phyloP scores from a whole-genome alignment of 2,329 filamentous ascomycete species.

The Phaeosphaeria sp. region DNA sequence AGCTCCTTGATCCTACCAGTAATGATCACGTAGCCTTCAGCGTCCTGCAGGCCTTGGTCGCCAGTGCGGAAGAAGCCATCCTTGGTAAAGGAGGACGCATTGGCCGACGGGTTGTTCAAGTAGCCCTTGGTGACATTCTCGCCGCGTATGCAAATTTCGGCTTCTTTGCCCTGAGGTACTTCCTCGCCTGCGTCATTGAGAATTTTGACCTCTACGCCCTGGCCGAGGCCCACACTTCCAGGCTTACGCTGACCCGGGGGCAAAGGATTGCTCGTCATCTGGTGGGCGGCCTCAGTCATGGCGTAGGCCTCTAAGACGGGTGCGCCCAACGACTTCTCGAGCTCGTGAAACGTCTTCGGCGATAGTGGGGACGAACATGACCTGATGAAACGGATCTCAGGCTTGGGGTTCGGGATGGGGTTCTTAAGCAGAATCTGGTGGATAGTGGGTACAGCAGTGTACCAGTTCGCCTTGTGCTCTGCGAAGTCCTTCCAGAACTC shows the following conservation, averaged over 20 bases:
- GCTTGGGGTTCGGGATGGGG: conserved; percentile 70
- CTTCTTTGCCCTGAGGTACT: conserved; percentile 72
- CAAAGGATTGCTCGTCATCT: conserved; percentile 74
- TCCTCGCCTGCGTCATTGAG: conserved; percentile 73
- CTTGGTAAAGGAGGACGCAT: conserved; percentile 74
- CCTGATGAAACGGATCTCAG: conserved; percentile 82
- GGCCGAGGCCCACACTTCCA: conserved; percentile 81
- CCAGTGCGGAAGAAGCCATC: conserved; percentile 87
- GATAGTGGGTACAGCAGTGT: conserved; percentile 91
- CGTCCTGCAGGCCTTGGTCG: conserved; percentile 81
- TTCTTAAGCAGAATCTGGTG: conserved; percentile 86
- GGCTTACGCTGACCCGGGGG: conserved; percentile 76
- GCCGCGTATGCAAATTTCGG: conserved; percentile 82
- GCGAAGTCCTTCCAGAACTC: conserved; percentile 84
- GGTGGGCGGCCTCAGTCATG: conserved; percentile 89
- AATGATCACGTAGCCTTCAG: conserved; percentile 83
- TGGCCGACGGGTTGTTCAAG: conserved; percentile 81
- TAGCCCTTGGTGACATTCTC: conserved; percentile 87
- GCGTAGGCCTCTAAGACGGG: conserved; percentile 90
- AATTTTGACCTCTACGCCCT: conserved; percentile 83
- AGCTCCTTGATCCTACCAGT: conserved; percentile 93
- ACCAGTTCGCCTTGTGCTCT: conserved; percentile 82
- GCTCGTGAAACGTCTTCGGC: conserved; percentile 79
- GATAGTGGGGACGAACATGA: conserved; percentile 86
- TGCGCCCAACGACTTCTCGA: conserved; percentile 77